Base-by-base conservation (phyloP, 768 basidiomycete species). In the Vararia minispora region DNA sequence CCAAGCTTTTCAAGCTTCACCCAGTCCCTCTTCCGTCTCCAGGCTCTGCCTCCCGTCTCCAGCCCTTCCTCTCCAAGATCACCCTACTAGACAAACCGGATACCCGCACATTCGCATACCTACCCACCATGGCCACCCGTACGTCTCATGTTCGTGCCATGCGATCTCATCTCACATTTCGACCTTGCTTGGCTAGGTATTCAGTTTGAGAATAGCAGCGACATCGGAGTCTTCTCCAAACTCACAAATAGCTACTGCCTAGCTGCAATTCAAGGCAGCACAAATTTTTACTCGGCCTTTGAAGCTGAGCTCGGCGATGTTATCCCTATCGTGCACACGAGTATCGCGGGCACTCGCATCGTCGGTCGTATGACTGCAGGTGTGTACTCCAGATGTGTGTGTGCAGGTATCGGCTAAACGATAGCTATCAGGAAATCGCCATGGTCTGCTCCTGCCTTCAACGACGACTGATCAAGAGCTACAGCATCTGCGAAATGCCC, bases 171-270 rank as follows among this genome's bases (percentile, higher is more conserved):
- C n/a, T n/a, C n/a, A n/a, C n/a, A n/a, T n/a, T n/a, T n/a, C n/a
- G 45, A 47, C 48, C 43, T 20, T 28, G 37, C 13, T 20, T 16
- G 9, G 26, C 28, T 54, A 90, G 87, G 89, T 59, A 66, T 87
- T 47, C 86, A 90, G 66, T 92, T 90, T 57, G 88, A 92, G 67
- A 92, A 91, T 65, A 83, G 75, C 65, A 82, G 79, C 63, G 91
- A 98, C 54, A 75, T 99, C 52, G 94, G 94, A 52, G 94, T 99
- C 30, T 99, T 98, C 64, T 69, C 90, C 53, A 95, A 95, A 64
- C 73, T 98, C 54, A 97, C 94, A 54, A 98, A 99, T 71, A 86
- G 80, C 55, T 99, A 95, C 73, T 97, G 94, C 64, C 78, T 99
- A 33, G 76, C 75, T 52, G 89, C 91, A 46, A 75, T 97, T 56